Conservation (phyloP, 2,329 filamentous ascomycete species). For the Penicillium sp. region DNA sequence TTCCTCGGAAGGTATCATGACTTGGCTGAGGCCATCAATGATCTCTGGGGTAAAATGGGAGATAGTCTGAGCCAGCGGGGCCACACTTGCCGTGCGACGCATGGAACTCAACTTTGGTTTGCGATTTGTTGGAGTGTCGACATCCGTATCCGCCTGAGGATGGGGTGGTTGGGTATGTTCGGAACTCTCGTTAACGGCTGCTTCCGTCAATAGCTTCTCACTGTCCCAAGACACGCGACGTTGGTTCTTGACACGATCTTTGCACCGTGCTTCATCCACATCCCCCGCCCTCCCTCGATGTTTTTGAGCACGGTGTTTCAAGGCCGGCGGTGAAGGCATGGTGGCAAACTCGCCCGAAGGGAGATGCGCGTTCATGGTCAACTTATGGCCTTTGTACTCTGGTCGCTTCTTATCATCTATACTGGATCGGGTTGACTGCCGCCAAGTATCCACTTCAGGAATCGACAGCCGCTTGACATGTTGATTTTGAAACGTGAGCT, state of each 20-base stretch:
- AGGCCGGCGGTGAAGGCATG: constrained; percentile 47
- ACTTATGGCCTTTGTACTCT: constrained; percentile 42
- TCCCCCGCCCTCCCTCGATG: constrained; percentile 42
- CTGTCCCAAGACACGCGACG: constrained; percentile 49
- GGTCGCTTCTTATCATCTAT: constrained; percentile 42
- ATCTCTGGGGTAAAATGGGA: constrained; percentile 47
- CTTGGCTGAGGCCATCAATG: constrained; percentile 43
- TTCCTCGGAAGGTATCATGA: constrained; percentile 45
- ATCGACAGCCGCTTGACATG: constrained; percentile 49
- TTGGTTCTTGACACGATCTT: constrained; percentile 37
- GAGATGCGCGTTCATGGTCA: constrained; percentile 40
- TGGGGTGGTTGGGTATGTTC: constrained; percentile 15
- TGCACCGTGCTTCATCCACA: constrained; percentile 23
- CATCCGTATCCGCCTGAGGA: constrained; percentile 22
- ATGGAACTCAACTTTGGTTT: constrained; percentile 25
- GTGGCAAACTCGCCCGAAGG: constrained; percentile 35
- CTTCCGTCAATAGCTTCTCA: constrained; percentile 42
- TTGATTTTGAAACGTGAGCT: constrained; percentile 47
- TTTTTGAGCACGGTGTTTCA: constrained; percentile 49
- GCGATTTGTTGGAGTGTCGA: constrained; percentile 29
- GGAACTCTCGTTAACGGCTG: constrained; percentile 24
- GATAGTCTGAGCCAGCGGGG: constrained; percentile 39
- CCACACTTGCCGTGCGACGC: constrained; percentile 18
- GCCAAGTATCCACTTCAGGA: constrained; percentile 46
- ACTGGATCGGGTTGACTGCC: constrained; percentile 39